Conservation (phyloP, 2,329 filamentous ascomycete species). For the Pseudogymnoascus sp. region DNA sequence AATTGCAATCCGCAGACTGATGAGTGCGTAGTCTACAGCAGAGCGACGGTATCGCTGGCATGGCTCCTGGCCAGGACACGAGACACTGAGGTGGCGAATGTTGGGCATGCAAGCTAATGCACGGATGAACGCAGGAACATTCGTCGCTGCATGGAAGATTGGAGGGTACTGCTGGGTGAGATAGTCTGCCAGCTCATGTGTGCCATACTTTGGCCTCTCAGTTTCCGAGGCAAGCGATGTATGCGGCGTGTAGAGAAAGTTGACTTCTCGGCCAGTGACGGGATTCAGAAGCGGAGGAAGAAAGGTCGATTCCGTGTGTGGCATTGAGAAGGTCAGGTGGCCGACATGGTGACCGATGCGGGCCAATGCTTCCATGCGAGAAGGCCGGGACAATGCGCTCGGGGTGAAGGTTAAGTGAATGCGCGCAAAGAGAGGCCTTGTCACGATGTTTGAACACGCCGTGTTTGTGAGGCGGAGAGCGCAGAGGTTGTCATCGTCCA, state of each 20-base stretch:
- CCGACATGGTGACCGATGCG: constrained; percentile 73
- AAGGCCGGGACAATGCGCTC: constrained; percentile 66
- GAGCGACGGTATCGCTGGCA: constrained; percentile 65
- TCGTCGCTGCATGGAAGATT: constrained; percentile 81
- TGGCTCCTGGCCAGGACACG: constrained; percentile 64
- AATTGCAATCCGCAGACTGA: constrained; percentile 75
- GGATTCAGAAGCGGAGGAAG: constrained; percentile 79
- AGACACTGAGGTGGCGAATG: constrained; percentile 66
- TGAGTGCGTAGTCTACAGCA: constrained; percentile 80
- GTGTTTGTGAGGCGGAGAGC: constrained; percentile 59
- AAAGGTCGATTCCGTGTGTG: constrained; percentile 71
- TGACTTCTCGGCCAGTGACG: constrained; percentile 65
- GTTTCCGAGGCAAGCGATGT: constrained; percentile 54
- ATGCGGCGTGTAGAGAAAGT: constrained; percentile 75
- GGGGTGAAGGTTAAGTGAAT: constrained; percentile 63
- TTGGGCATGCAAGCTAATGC: constrained; percentile 62
- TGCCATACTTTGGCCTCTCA: constrained; percentile 68
- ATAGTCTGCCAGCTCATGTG: constrained; percentile 68
- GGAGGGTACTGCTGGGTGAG: constrained; percentile 82
- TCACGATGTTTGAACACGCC: constrained; percentile 62
- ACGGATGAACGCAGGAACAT: constrained; percentile 74
- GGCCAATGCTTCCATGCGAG: constrained; percentile 64
- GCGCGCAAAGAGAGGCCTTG: constrained; percentile 60
- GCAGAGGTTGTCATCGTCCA: constrained; percentile 35
- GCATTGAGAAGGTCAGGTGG: constrained; percentile 67